Evolutionary conservation across 495 filamentous ascomycete genomes (phyloP).

Genomic region (Penicillium mononematosum): DNA sequence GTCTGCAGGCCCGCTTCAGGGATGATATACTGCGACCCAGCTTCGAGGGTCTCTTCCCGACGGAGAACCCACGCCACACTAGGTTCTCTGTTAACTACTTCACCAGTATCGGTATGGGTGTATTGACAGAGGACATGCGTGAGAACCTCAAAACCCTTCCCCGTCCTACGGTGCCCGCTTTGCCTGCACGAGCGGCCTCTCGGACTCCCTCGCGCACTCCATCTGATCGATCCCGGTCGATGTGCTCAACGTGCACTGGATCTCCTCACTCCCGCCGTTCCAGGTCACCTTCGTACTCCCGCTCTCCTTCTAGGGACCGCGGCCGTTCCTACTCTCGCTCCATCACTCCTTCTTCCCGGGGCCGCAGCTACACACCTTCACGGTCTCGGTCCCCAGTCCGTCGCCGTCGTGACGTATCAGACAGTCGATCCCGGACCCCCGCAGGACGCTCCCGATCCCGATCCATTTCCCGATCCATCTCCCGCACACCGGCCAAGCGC

Average conservation of each 20-base stretch:
- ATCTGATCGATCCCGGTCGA: conserved; percentile 47
- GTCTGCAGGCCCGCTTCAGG: conserved; percentile 69
- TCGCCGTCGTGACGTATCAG: conserved; percentile 35
- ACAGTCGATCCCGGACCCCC: conserved; percentile 32
- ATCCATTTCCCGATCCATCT: conserved; percentile 22
- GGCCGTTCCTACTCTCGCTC: conserved; percentile 43
- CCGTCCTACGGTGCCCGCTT: conserved; percentile 67
- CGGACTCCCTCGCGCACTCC: conserved; percentile 38
- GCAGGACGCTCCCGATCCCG: conserved; percentile 12
- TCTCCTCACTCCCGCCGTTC: conserved; percentile 36
- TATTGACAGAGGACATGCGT: conserved; percentile 92
- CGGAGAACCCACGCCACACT: conserved; percentile 80
- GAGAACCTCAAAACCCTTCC: conserved; percentile 83
- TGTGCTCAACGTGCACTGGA: conserved; percentile 42
- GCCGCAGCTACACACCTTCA: conserved; percentile 39
- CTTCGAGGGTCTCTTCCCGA: conserved; percentile 85
- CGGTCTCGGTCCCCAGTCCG: conserved; percentile 37
- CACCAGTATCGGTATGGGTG: conserved; percentile 94
- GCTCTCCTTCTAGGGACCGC: conserved; percentile 38
- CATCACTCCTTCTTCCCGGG: conserved; percentile 37
- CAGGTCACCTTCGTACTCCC: conserved; percentile 40
- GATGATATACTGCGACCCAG: conserved; percentile 76
- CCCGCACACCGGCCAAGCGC: conserved; percentile 32
- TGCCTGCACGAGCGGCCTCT: conserved; percentile 43
- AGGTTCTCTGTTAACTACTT: conserved; percentile 99